phyloP scores from a whole-genome alignment of 2,329 filamentous ascomycete genomes.

The Fusarium proliferatum region DNA sequence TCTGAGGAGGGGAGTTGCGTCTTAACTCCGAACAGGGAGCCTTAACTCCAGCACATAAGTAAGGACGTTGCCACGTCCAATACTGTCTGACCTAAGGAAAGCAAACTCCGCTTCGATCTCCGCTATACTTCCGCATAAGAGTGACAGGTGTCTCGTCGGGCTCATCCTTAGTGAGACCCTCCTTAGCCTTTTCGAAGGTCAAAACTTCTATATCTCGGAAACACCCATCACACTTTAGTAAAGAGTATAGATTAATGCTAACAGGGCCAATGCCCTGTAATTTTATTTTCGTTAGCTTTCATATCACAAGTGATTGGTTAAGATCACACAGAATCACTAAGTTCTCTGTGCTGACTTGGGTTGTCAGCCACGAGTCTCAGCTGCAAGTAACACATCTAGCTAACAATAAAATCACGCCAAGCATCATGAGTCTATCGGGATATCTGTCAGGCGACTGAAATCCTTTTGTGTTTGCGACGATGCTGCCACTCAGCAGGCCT shows the following conservation, averaged over 20 bases:
- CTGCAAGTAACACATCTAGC: no score
- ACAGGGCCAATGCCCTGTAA: rapidly evolving
- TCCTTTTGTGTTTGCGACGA: background rate
- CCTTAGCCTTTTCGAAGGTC: background rate
- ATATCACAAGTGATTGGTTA: background rate
- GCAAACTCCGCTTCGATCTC: background rate
- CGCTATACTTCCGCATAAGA: background rate
- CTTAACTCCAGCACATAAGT: background rate
- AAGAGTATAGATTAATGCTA: background rate
- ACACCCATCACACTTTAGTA: background rate
- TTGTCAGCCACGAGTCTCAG: no score
- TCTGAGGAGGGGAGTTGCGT: no score
- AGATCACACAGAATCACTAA: background rate
- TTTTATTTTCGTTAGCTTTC: background rate
- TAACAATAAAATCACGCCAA: background rate
- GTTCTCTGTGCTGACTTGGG: no score
- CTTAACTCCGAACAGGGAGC: background rate
- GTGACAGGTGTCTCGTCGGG: no score
- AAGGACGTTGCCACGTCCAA: background rate
- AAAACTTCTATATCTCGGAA: background rate
- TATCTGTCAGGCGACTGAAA: background rate
- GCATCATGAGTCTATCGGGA: rapidly evolving
- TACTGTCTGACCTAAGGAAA: rapidly evolving
- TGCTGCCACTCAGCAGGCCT: no score
- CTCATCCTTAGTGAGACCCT: background rate